These are phyloP conservation scores for Monosporozyma aquatica DNA, from an alignment of 805 yeast species.

Conservation along the genomic window DNA sequence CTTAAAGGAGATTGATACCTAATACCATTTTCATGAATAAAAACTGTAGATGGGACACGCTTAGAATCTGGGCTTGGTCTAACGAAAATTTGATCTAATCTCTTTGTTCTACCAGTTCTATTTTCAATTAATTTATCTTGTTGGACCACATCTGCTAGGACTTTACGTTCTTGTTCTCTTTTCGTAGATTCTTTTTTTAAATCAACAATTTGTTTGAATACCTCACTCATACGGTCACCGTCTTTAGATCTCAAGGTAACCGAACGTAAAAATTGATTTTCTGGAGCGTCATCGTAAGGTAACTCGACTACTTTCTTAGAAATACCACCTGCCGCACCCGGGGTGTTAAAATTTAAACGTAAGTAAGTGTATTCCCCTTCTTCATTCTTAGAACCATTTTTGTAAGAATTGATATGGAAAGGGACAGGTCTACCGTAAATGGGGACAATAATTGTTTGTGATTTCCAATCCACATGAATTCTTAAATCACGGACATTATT, in stretches of 20 bases:
- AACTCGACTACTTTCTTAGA: constrained; percentile 63
- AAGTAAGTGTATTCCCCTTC: constrained; percentile 92
- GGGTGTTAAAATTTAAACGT: constrained; percentile 86
- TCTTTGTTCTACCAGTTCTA: constrained; percentile 73
- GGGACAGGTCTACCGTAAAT: constrained; percentile 96
- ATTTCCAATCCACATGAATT: constrained; percentile 77
- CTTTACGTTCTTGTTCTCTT: constrained; percentile 83
- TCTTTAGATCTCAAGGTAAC: constrained; percentile 84
- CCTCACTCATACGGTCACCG: constrained; percentile 83
- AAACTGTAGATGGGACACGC: constrained; percentile 81
- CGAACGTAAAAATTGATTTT: constrained; percentile 78
- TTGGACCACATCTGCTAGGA: constrained; percentile 85
- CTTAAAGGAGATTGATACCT: constrained; percentile 83
- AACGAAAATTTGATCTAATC: constrained; percentile 79
- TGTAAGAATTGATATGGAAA: constrained; percentile 88
- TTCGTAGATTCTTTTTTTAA: constrained; percentile 86
- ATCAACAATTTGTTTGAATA: constrained; percentile 81
- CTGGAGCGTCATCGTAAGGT: constrained; percentile 84
- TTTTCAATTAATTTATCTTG: constrained; percentile 83
- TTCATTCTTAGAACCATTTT: constrained; percentile 89
- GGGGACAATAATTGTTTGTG: constrained; percentile 84
- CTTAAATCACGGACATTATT: constrained; percentile 69
- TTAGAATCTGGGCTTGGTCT: constrained; percentile 98
- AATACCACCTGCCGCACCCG: constrained; percentile 72
- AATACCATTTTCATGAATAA: constrained; percentile 92